These are phyloP conservation scores for Micractinium sp. DNA, from an alignment of 139 green algal species.

Conservation along the genomic window DNA sequence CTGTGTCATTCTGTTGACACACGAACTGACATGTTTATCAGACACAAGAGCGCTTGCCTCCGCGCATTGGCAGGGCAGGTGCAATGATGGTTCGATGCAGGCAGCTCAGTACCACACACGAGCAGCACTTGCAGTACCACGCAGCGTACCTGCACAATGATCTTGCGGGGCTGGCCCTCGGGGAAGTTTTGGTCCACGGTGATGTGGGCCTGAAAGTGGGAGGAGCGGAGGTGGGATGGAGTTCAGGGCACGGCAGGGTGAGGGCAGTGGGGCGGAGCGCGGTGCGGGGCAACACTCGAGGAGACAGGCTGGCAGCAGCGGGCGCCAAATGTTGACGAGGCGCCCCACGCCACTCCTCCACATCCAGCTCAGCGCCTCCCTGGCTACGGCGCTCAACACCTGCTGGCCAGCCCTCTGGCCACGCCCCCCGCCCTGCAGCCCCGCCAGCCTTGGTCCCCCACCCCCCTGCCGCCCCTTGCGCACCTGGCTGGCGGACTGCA, in stretches of 20 bases:
- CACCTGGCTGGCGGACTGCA: conserved; percentile 84
- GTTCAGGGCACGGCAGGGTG: not conserved
- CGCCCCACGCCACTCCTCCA: too few relatives aligned
- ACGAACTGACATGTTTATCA: too few relatives aligned
- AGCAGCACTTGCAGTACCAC: not conserved
- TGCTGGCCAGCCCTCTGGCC: not conserved
- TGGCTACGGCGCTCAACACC: not conserved
- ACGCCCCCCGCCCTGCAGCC: not conserved
- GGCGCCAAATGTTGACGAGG: too few relatives aligned
- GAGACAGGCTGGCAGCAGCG: not conserved
- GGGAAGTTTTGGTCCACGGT: conserved; percentile 65
- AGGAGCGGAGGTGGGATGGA: not conserved
- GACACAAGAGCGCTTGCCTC: too few relatives aligned
- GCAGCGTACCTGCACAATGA: conserved; percentile 62
- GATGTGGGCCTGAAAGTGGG: conserved; percentile 40
- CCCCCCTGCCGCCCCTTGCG: not conserved
- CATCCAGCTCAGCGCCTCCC: not conserved
- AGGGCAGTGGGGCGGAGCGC: not conserved
- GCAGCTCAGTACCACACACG: not conserved
- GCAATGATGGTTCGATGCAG: not conserved
- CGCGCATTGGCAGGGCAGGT: too few relatives aligned
- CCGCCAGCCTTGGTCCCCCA: not conserved
- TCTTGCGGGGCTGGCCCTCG: conserved; percentile 62
- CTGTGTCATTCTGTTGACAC: too few relatives aligned
- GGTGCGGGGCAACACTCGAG: too few relatives aligned